Percentiles rank a stretch among this genome's conserved stretches.
Evolutionary conservation across 1,284 basidiomycete species (phyloP).

Genomic region (Ustilago bromivora): DNA sequence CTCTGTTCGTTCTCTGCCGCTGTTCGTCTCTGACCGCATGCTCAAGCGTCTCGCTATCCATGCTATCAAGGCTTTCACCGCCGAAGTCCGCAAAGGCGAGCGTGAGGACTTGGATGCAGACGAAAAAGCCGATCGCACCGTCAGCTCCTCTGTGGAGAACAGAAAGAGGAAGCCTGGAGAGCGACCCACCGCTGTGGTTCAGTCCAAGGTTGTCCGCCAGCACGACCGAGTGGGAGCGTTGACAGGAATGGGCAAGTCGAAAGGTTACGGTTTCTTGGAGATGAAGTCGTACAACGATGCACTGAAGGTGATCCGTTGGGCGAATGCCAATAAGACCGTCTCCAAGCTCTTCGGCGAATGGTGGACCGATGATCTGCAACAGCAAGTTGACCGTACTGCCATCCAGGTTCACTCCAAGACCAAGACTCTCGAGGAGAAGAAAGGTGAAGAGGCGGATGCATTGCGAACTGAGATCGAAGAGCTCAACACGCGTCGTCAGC

Average conservation of each 20-base stretch:
- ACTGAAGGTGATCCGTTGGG: slow-evolving; percentile 89
- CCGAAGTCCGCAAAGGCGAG: slow-evolving; percentile 79
- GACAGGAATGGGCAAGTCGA: slow-evolving; percentile 85
- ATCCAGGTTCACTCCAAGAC: slow-evolving; percentile 47
- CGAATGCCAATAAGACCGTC: slow-evolving; percentile 81
- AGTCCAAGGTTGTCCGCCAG: slow-evolving; percentile 90
- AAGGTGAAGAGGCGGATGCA: slow-evolving; percentile 31
- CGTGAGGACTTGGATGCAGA: slow-evolving; percentile 79
- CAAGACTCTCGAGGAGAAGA: slow-evolving; percentile 31
- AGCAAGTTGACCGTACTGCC: slow-evolving; percentile 38
- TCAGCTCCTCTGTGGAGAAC: slow-evolving; percentile 51
- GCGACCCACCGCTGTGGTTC: slow-evolving; percentile 76
- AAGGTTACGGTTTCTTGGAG: slow-evolving; percentile 96
- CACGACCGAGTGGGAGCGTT: slow-evolving; percentile 86
- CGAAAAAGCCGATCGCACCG: slow-evolving; percentile 75
- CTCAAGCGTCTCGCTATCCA: slow-evolving; percentile 88
- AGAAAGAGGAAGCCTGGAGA: slow-evolving; percentile 70
- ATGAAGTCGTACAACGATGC: slow-evolving; percentile 88
- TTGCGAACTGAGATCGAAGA: slow-evolving; percentile 36
- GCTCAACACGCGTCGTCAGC: slow-evolving; percentile 48
- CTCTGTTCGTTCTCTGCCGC: slow-evolving; percentile 89
- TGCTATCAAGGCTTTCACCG: slow-evolving; percentile 82
- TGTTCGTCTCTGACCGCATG: slow-evolving; percentile 88
- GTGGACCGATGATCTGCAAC: slow-evolving; percentile 62
- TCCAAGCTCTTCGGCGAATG: slow-evolving; percentile 53